Base-by-base conservation (phyloP, 2,329 filamentous ascomycete genomes). In the Didymella pinodella region DNA sequence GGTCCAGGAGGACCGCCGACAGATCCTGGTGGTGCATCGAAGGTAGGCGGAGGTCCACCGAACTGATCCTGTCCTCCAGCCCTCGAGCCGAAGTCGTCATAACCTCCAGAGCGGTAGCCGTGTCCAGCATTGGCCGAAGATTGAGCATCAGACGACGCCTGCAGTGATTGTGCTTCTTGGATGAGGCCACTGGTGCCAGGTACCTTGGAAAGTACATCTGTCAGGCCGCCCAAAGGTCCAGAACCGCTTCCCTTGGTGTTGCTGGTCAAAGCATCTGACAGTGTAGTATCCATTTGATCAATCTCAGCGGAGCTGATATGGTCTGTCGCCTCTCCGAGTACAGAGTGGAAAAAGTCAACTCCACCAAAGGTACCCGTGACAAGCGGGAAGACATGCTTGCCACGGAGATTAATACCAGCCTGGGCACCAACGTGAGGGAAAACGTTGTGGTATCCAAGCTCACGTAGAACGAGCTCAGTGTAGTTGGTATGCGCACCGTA, bases 181-280 rank as follows among this genome's bases (percentile, higher is more conserved):
- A 80, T 76, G 1, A 84, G 75, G 25, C 73, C 72, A 20, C 79
- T 72, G 34, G 81, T 82, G 6, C 75, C 86, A 52, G 94, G 94
- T 3, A 98, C 83, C 71, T 94, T 89, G 45, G 85, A 83, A 22
- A 97, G 78, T 3, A 95, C 83, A 28, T 88, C 86, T 48, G 91
- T 89, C 63, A 98, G 71, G 7, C 75, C 75, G 41, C 71, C 71
- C 12, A 72, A 72, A 11, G 72, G 60, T 26, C 72, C 75, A 49
- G 68, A 70, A 7, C 69, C 70, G 6, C 74, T 69, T 36, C 71
- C 67, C 48, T 71, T 74, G 0, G 56, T 70, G n/a, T 72, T 72
- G 40, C 65, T 68, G 1, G 65, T 65, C 14, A 75, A 57, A 3
- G 81, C 80, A 52, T 81, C 71, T 1, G 75, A 72, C 16, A 83